Percentiles rank a stretch among this genome's conserved stretches.
Conservation (phyloP, 768 basidiomycete genomes). For the Cystofilobasidium macerans region DNA sequence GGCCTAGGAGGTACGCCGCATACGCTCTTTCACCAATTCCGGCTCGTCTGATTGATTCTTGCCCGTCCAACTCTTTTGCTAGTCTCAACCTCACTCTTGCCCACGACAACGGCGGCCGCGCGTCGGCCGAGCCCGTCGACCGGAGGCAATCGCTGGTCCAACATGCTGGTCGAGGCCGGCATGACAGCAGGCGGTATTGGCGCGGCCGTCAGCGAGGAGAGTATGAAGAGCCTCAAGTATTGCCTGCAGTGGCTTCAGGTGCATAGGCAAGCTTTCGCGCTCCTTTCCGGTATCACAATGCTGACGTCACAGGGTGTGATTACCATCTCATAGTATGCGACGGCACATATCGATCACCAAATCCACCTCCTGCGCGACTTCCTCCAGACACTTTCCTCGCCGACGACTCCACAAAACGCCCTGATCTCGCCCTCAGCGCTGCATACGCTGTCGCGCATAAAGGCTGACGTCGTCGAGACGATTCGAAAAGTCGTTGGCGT, state of each 20-base stretch:
- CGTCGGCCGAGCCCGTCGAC: neutral
- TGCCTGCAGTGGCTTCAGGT: conserved; percentile 73
- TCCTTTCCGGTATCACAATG: neutral
- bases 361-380: conserved; percentile 75
- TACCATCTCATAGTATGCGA: conserved; percentile 60
- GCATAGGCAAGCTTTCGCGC: conserved; percentile 20
- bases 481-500: conserved; percentile 81
- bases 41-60: neutral
- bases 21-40: too few relatives aligned
- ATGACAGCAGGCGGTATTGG: conserved; percentile 49
- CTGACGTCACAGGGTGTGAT: neutral
- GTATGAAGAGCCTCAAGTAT: conserved; percentile 72
- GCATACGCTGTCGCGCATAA: conserved; percentile 56
- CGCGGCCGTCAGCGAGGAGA: conserved; percentile 81
- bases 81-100: neutral
- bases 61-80: neutral
- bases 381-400: conserved; percentile 48
- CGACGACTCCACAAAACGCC: conserved; percentile 24
- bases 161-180: conserved; percentile 71
- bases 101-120: conserved; percentile 1
- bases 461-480: conserved; percentile 74
- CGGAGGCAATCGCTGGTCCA: conserved; percentile 54
- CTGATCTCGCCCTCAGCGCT: conserved; percentile 46
- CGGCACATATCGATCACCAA: conserved; percentile 73
- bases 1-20: too few relatives aligned